Conservation (phyloP, 2,329 filamentous ascomycete genomes). For the Penicillium hesseltinei region DNA sequence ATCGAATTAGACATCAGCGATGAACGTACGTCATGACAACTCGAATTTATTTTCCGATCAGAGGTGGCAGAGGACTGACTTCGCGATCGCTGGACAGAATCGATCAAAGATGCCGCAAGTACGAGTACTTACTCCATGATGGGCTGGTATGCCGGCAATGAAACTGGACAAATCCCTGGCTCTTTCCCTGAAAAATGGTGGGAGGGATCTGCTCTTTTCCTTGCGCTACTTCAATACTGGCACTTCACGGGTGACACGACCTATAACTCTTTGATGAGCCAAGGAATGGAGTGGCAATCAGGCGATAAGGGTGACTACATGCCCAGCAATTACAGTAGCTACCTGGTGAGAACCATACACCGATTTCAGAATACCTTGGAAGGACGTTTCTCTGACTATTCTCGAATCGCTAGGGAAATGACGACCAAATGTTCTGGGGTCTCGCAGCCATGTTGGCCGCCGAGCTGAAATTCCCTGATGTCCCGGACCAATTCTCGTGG, state of each 20-base stretch:
- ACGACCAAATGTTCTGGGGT: constrained; percentile 71
- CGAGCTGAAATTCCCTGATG: constrained; percentile 63
- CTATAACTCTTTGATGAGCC: constrained; percentile 60
- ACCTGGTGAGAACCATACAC: constrained; percentile 17
- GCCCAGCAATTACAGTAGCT: constrained; percentile 39
- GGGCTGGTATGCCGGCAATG: constrained; percentile 53
- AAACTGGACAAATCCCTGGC: constrained; percentile 49
- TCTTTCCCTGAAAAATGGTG: constrained; percentile 72
- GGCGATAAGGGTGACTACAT: constrained; percentile 38
- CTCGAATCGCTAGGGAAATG: constrained; percentile 53
- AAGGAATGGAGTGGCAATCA: constrained; percentile 34
- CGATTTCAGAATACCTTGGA: neutral
- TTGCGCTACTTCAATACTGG: constrained; percentile 69
- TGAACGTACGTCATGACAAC: constrained; percentile 15
- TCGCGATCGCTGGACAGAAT: constrained; percentile 28
- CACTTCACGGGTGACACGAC: constrained; percentile 62
- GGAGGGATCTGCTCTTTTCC: constrained; percentile 69
- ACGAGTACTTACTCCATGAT: constrained; percentile 51
- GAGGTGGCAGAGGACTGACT: neutral
- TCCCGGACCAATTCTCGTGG: constrained; percentile 44
- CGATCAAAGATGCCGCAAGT: constrained; percentile 45
- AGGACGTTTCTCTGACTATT: neutral
- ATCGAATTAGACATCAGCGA: constrained; percentile 26
- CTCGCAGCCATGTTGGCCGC: constrained; percentile 66
- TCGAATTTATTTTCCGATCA: neutral